These are phyloP conservation scores for Acacia acuminata DNA, from an alignment of 306 rosid species.

Conservation along the genomic window DNA sequence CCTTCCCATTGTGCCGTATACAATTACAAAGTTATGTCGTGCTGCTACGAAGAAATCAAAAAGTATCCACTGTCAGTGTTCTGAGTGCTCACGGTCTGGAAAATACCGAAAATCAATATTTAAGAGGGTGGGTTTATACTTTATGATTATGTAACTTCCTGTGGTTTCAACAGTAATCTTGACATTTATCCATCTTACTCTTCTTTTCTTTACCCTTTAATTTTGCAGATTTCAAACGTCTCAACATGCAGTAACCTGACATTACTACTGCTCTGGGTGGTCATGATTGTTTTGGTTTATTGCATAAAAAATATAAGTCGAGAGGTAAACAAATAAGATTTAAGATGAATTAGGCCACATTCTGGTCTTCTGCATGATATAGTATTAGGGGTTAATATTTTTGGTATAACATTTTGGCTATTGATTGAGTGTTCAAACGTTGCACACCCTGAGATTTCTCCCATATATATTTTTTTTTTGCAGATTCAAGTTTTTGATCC, in stretches of 20 bases:
- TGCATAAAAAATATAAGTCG: slow-evolving; percentile 81
- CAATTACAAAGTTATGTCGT: slow-evolving; percentile 73
- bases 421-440: slow-evolving; percentile 8
- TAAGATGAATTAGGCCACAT: slow-evolving; percentile 2
- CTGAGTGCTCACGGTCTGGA: slow-evolving; percentile 82
- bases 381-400: slow-evolving; percentile 15
- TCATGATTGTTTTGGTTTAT: slow-evolving; percentile 82
- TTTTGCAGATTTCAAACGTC: slow-evolving; percentile 84
- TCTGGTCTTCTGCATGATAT: background rate
- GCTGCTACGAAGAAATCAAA: slow-evolving; percentile 81
- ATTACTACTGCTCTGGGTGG: slow-evolving; percentile 77
- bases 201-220: background rate
- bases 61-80: slow-evolving; percentile 87
- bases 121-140: slow-evolving; percentile 57
- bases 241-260: slow-evolving; percentile 84
- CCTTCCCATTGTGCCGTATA: slow-evolving; percentile 86
- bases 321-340: slow-evolving; percentile 62
- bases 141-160: background rate
- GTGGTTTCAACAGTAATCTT: background rate
- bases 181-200: slow-evolving; percentile 8
- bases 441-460: slow-evolving; percentile 19
- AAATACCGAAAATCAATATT: slow-evolving; percentile 90
- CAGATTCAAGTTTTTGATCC: slow-evolving; percentile 95
- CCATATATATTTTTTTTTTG: background rate
- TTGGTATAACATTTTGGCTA: slow-evolving; percentile 19